Percentiles rank a stretch among this genome's conserved stretches.
Conservation (phyloP, 2,329 filamentous ascomycete genomes). For the Neoscytalidium dimidiatum region DNA sequence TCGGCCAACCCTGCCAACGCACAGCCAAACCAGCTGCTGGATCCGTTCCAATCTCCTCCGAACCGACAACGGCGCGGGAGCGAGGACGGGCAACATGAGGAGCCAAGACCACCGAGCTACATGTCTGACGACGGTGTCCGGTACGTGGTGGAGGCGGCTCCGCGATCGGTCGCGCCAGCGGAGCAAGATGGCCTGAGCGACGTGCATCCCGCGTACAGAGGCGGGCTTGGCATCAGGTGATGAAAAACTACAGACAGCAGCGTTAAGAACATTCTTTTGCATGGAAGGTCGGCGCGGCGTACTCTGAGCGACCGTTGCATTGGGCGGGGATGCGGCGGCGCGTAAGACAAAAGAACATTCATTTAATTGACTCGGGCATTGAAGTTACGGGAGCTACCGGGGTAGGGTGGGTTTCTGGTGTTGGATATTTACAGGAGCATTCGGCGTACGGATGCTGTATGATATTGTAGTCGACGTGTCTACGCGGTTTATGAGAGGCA, state of each 20-base stretch:
- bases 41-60: constrained; percentile 26
- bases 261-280: background rate
- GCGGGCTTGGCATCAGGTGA: constrained; percentile 10
- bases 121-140: constrained; percentile 72
- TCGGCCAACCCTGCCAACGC: background rate
- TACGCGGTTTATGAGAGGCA: background rate
- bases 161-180: background rate
- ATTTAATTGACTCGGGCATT: background rate
- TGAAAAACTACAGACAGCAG: background rate
- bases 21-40: background rate
- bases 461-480: background rate
- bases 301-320: background rate
- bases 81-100: background rate
- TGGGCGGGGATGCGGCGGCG: background rate
- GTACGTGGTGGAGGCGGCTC: constrained; percentile 68
- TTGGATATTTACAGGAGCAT: constrained; percentile 4
- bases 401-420: background rate
- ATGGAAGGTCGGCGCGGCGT: background rate
- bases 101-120: constrained; percentile 70
- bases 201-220: constrained; percentile 9
- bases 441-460: constrained; percentile 1
- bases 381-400: background rate
- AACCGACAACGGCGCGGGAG: background rate
- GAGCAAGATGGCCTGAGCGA: background rate
- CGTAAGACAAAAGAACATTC: background rate